Conservation (phyloP, 2,329 filamentous ascomycete genomes). For the Phialocephala sp. region DNA sequence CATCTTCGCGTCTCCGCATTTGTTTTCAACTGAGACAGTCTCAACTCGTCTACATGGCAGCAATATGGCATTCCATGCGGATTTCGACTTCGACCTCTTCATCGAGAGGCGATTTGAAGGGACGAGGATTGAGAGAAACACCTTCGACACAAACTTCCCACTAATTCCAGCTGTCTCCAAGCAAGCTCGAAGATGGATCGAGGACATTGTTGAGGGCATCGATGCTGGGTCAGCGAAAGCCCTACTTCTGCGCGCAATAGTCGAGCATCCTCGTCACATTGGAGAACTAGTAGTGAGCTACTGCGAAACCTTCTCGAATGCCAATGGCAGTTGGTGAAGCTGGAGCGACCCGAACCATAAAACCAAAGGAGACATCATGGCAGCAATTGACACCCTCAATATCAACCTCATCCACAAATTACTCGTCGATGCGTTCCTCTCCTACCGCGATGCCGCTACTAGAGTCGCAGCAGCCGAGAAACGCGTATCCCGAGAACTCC, state of each 20-base stretch:
- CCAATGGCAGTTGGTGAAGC: not conserved
- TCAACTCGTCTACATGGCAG: not conserved
- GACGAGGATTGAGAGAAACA: not conserved
- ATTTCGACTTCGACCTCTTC: constrained; percentile 4
- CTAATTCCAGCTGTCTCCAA: not conserved
- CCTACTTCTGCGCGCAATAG: not conserved
- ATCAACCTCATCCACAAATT: not conserved
- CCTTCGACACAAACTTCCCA: not conserved
- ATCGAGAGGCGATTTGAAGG: not conserved
- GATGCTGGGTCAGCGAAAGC: not conserved
- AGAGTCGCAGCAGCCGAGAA: not conserved
- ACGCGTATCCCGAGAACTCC: not conserved
- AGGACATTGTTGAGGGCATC: not conserved
- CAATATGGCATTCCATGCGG: not conserved
- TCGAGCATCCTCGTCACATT: not conserved
- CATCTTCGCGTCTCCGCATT: not conserved
- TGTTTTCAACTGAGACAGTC: not conserved
- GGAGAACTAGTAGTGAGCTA: not conserved
- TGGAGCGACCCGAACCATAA: not conserved
- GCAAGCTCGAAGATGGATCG: not conserved
- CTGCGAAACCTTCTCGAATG: not conserved
- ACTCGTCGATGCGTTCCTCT: not conserved
- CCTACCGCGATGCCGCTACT: not conserved
- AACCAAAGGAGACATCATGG: not conserved
- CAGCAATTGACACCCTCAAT: not conserved